Evolutionary conservation across 2,329 filamentous ascomycete species (phyloP), one percentile per base, ranked within the genome.

Genomic region (Drechslera avenae): DNA sequence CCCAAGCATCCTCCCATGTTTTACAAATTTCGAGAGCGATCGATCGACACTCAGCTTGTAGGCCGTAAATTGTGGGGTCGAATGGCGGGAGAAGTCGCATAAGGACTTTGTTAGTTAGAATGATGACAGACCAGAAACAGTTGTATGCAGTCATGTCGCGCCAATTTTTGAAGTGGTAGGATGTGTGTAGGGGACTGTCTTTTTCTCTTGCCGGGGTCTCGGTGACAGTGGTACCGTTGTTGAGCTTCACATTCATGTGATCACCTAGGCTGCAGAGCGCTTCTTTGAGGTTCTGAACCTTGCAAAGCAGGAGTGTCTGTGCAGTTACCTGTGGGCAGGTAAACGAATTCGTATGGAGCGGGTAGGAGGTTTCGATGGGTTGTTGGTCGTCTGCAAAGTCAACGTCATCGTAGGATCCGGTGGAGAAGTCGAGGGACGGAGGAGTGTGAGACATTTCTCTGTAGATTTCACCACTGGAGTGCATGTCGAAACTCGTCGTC

Each of bases 1-100:
- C 57, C 67, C 67, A 72, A 2, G 69, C 67, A 49, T 67, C 63
- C 47, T 72, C 68, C 68, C 68, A 72, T 9, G 65, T 70, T 50
- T 69, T 70, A 54, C 68, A 71, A 3, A 72, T 70, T 14, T 72
- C 60, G 2, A 63, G 41, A 9, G 67, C 65, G 12, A 69, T 30
- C 16, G 51, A 56, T 7, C 60, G 65, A 31, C 59, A 68, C 43
- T 71, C 66, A 6, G 60, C 57, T 52, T 70, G 60, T 1, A 72
- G 37, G 5, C 46, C 53, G 40, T 62, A 61, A 31, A 56, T 43
- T 4, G 45, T 44, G 5, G 63, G 59, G 32, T 68, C 59, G 30
- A 47, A 63, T 2, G 59, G 51, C n/a, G 62, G 60, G 1, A 71
- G 57, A 1, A 71, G 53, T 41, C 61, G 63, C 46, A 68, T 63